Percentiles rank a stretch among this genome's conserved stretches.
Conservation (phyloP, 2,329 filamentous ascomycete species). For the Aspergillus niger region DNA sequence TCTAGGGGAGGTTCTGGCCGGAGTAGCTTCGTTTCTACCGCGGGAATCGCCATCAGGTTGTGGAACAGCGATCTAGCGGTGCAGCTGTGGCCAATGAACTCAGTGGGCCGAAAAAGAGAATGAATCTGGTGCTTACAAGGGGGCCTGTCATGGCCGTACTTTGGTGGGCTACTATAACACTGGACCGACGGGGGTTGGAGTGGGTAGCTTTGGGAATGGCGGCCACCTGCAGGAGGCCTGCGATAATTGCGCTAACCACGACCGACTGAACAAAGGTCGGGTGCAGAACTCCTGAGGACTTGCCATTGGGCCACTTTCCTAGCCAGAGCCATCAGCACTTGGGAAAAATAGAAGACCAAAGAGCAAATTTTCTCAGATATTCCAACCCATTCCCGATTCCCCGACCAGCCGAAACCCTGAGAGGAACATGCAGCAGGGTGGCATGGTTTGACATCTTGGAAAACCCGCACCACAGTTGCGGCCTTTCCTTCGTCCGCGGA, state of each 20-base stretch:
- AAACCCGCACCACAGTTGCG: conserved; percentile 14
- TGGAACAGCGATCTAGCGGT: conserved; percentile 35
- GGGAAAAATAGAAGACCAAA: conserved; percentile 5
- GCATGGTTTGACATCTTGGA: conserved; percentile 17
- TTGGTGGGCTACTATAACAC: conserved; percentile 17
- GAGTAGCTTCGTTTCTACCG: conserved; percentile 25
- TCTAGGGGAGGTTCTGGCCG: conserved; percentile 17
- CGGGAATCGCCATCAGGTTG: conserved; percentile 26
- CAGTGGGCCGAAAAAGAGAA: conserved; percentile 25
- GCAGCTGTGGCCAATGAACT: conserved; percentile 33
- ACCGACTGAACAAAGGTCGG: conserved; percentile 5
- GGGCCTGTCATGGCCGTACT: conserved; percentile 16
- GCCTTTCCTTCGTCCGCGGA: conserved; percentile 8
- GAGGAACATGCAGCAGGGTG: conserved; percentile 17
- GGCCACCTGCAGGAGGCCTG: conserved; percentile 32
- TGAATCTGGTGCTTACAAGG: conserved; percentile 34
- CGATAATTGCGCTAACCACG: conserved; percentile 17
- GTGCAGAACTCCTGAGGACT: conserved; percentile 18
- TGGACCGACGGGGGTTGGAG: conserved; percentile 16
- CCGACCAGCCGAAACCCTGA: conserved; percentile 26
- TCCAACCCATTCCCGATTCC: conserved; percentile 22
- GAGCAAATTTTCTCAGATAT: conserved; percentile 20
- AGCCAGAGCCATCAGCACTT: conserved; percentile 11
- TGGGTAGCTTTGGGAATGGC: conserved; percentile 18
- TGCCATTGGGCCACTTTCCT: conserved; percentile 13